A percentile compares a stretch with the other conserved stretches of the same genome.
Conservation (phyloP, 331 rosid species). For the Prunus yedoensis region DNA sequence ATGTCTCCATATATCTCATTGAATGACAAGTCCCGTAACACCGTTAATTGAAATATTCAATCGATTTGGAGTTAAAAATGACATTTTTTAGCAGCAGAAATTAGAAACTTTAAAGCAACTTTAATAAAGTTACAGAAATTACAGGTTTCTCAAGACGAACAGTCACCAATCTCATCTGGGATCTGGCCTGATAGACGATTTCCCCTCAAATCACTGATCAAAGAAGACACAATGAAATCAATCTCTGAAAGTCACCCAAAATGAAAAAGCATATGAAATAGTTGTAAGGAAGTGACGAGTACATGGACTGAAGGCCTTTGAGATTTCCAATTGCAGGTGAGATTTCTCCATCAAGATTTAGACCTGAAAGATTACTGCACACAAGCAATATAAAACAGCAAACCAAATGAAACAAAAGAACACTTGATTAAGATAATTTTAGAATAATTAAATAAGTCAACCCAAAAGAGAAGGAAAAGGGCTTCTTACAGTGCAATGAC, state of each 20-base stretch:
- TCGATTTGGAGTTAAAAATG: neutral
- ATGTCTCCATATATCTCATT: slow-evolving; percentile 87
- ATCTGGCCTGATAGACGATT: slow-evolving; percentile 90
- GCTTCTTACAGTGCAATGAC: slow-evolving; percentile 81
- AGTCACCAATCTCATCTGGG: slow-evolving; percentile 99
- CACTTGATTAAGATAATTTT: neutral
- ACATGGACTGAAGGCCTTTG: slow-evolving; percentile 48
- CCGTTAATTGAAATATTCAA: neutral
- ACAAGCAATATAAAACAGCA: slow-evolving; percentile 7
- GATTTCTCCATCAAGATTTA: slow-evolving; percentile 92
- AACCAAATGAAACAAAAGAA: slow-evolving; percentile 10
- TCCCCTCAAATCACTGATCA: slow-evolving; percentile 73
- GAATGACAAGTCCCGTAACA: slow-evolving; percentile 72
- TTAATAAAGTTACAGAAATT: slow-evolving; percentile 20
- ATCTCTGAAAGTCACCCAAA: neutral
- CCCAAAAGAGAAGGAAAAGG: neutral
- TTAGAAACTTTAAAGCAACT: neutral
- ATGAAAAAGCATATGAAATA: neutral
- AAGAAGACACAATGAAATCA: slow-evolving; percentile 13
- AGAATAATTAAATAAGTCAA: neutral
- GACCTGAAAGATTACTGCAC: slow-evolving; percentile 77
- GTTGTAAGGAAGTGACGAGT: neutral
- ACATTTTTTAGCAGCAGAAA: neutral
- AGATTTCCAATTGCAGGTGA: slow-evolving; percentile 86
- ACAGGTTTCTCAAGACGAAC: slow-evolving; percentile 66